A percentile compares a stretch with the other conserved stretches of the same genome.
Conservation (phyloP, 176 grass and related monocot genomes). For the Poa pratensis region DNA sequence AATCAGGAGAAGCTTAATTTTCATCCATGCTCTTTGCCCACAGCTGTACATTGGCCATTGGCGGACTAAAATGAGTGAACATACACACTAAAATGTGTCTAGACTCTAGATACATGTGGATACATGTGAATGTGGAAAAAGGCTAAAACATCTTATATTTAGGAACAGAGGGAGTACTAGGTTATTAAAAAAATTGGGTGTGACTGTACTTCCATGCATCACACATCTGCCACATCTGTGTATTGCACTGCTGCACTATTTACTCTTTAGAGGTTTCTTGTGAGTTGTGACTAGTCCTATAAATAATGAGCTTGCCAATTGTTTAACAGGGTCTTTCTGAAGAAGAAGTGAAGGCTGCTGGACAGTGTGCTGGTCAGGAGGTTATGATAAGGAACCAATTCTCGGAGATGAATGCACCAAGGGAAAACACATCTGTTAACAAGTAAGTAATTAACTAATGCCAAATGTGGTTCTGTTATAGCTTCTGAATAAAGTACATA, state of each 20-base stretch:
- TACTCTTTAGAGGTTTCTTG: neutral
- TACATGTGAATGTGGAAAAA: too few species aligned
- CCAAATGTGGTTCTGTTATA: neutral
- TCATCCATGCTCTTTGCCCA: neutral
- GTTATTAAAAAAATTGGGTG: neutral
- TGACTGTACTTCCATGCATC: neutral
- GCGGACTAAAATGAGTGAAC: neutral
- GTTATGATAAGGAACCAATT: conserved; percentile 99
- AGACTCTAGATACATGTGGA: too few species aligned
- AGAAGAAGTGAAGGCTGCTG: conserved; percentile 94
- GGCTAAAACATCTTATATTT: too few species aligned
- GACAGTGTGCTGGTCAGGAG: conserved; percentile 90
- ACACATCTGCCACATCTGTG: neutral
- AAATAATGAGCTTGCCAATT: conserved; percentile 39
- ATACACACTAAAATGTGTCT: too few species aligned
- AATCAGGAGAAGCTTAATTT: neutral
- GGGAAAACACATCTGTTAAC: conserved; percentile 81
- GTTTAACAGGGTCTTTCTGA: conserved; percentile 85
- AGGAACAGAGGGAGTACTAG: neutral
- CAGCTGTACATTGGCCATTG: neutral
- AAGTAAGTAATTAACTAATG: conserved; percentile 62
- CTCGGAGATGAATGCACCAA: conserved; percentile 99
- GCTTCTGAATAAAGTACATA: conserved; percentile 3
- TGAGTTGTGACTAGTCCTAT: conserved; percentile 3
- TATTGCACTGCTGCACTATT: conserved; percentile 10